These are phyloP conservation scores for Primulina eburnea DNA, from an alignment of 257 asterid species.

Conservation along the genomic window DNA sequence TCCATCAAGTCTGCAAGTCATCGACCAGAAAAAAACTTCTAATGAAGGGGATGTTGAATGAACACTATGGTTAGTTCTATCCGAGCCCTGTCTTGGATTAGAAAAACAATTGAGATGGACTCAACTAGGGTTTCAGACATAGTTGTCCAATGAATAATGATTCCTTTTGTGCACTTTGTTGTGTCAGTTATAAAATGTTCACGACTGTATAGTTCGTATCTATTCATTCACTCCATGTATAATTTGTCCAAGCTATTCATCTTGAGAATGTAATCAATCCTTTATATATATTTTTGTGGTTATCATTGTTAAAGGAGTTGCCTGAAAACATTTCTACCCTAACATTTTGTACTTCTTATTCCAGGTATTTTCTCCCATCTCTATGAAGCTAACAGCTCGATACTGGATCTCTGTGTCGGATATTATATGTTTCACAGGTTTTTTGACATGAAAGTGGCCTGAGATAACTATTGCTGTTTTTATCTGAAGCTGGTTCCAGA, in stretches of 20 bases:
- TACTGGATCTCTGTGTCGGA: slow-evolving; percentile 57
- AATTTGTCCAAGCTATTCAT: not conserved
- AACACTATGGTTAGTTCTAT: not conserved
- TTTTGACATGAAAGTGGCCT: slow-evolving; percentile 43
- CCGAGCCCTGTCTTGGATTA: slow-evolving; percentile 7
- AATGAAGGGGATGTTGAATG: not conserved
- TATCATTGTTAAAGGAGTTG: slow-evolving; percentile 13
- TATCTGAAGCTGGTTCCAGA: slow-evolving; percentile 34
- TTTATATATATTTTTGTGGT: not conserved
- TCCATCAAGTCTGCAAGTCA: not conserved
- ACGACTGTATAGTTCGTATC: not conserved
- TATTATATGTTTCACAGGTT: slow-evolving; percentile 64
- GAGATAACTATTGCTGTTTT: slow-evolving; percentile 44
- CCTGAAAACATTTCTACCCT: slow-evolving; percentile 30
- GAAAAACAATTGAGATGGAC: slow-evolving; percentile 1
- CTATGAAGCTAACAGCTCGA: slow-evolving; percentile 88
- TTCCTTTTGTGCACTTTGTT: slow-evolving; percentile 12
- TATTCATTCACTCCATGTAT: not conserved
- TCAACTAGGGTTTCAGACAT: not conserved
- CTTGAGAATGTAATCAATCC: not conserved
- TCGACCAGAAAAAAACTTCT: not conserved
- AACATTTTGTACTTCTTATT: slow-evolving; percentile 60
- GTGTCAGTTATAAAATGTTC: not conserved
- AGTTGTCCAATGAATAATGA: not conserved
- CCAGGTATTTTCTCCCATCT: slow-evolving; percentile 99